A percentile compares a stretch with the other conserved stretches of the same genome.
phyloP scores from a whole-genome alignment of 2,329 filamentous ascomycete genomes.

The Cadophora sp. region DNA sequence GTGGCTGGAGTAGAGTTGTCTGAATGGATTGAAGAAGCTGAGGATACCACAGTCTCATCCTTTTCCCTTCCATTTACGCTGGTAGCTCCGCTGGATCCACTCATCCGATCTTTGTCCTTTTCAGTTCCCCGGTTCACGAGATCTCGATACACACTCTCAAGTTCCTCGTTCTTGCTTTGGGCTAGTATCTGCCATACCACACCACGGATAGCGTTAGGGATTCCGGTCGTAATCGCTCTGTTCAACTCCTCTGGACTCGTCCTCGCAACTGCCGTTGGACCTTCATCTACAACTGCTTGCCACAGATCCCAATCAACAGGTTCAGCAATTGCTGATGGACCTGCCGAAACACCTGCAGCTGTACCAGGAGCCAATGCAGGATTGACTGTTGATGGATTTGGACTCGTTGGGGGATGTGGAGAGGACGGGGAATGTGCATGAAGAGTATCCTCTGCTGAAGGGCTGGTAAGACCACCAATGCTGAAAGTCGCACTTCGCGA shows the following conservation, averaged over 20 bases:
- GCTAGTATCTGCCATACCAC: constrained; percentile 98
- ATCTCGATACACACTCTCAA: constrained; percentile 87
- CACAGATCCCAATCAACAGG: constrained; percentile 99
- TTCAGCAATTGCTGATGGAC: constrained; percentile 72
- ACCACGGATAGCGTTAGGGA: constrained; percentile 93
- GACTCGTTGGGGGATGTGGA: constrained; percentile 42
- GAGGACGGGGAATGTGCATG: constrained; percentile 50
- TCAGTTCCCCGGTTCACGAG: constrained; percentile 81
- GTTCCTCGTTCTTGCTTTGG: constrained; percentile 90
- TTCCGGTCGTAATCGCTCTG: constrained; percentile 88
- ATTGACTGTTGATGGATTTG: constrained; percentile 46
- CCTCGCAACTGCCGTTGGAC: constrained; percentile 84
- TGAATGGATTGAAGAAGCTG: constrained; percentile 84
- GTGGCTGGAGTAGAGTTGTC: constrained; percentile 70
- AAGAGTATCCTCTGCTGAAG: constrained; percentile 47
- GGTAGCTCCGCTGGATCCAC: constrained; percentile 43
- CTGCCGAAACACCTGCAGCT: constrained; percentile 79
- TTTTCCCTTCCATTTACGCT: constrained; percentile 62
- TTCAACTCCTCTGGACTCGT: constrained; percentile 91
- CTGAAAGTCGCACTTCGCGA: constrained; percentile 50
- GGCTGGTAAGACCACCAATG: constrained; percentile 52
- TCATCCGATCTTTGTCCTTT: constrained; percentile 72
- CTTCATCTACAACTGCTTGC: constrained; percentile 95
- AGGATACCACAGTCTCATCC: constrained; percentile 71
- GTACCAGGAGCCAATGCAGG: constrained; percentile 83